Evolutionary conservation across 2,329 filamentous ascomycete species (phyloP), one percentile per base, ranked within the genome.

Genomic region (Penicillium palitans): DNA sequence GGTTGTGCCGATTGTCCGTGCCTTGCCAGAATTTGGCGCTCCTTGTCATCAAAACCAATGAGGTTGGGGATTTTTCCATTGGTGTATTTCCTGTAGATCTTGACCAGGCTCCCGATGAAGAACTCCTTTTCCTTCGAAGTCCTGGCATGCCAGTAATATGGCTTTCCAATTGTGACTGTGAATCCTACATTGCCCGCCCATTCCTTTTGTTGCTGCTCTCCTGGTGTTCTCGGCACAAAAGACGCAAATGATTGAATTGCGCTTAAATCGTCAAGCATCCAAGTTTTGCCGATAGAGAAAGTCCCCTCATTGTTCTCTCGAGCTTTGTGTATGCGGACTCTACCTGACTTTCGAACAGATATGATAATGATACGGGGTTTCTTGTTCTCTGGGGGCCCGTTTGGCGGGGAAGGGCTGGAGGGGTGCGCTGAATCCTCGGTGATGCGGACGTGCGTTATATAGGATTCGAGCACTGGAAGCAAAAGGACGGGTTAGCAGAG

Each of bases 281-380:
- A 99, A 4, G 95, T 96, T 79, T 99, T 99, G 65, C 95, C 95
- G 66, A 99, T 96, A 21, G 93, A 98, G 76, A 97, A 99, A 25
- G 90, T 87, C 56, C 92, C 92, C 74, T 96, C 97, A 56, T 85
- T 82, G 74, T 99, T 99, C 78, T 99, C 95, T 68, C 96, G 89
- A 58, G 92, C 93, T 77, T 99, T 99, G 81, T 99, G 95, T 80
- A 99, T 87, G 70, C 93, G 90, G 50, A 99, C 93, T 60, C 92
- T 85, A 55, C 93, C 95, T 2, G 93, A 96, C 70, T 91, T 95
- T 61, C 91, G 87, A 60, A 99, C 95, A 12, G 93, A 90, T 65
- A 99, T 89, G 65, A 99, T 92, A 72, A 99, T 96, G 65, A 96
- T 83, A 69, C 95, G 87, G 48, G 88, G 85, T 76, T 99, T 99